phyloP scores from a whole-genome alignment of 1,139 yeast species.

The Yamadazyma diospyri region DNA sequence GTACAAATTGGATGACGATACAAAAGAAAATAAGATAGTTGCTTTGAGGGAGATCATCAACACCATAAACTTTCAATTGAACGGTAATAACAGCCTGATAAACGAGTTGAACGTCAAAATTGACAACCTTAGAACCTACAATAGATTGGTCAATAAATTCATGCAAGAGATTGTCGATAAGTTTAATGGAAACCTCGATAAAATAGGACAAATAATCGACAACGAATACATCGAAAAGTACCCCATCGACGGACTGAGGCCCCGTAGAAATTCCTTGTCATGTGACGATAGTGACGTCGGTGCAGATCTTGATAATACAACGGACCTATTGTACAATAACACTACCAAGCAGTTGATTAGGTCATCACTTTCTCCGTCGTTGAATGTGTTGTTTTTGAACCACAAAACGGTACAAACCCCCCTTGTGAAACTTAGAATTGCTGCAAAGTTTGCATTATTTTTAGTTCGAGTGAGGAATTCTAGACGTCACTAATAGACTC shows the following conservation, averaged over 20 bases:
- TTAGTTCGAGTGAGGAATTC: conserved; percentile 4
- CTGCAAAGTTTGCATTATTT: conserved; percentile 8
- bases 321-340: conserved; percentile 6
- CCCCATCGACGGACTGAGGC: too few species aligned
- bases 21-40: conserved; percentile 6
- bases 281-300: neutral
- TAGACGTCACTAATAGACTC: conserved; percentile 2
- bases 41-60: conserved; percentile 7
- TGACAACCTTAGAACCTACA: conserved; percentile 6
- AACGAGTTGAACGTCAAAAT: conserved; percentile 1
- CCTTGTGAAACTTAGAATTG: conserved; percentile 4
- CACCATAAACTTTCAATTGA: conserved; percentile 2
- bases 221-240: conserved; percentile 4
- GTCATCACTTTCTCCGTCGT: conserved; percentile 6
- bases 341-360: conserved; percentile 8
- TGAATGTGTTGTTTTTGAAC: conserved; percentile 5
- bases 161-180: conserved; percentile 8
- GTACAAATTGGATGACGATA: conserved; percentile 4
- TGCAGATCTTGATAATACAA: conserved; percentile 4
- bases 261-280: conserved; percentile 1
- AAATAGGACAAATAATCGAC: conserved; percentile 8
- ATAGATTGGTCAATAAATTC: conserved; percentile 4
- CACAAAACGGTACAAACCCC: conserved; percentile 1
- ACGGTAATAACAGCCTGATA: conserved; percentile 2
- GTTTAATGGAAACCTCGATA: conserved; percentile 7